Base-by-base conservation (phyloP, 225 moss, liverwort and hornwort species). In the Neckera pumila region DNA sequence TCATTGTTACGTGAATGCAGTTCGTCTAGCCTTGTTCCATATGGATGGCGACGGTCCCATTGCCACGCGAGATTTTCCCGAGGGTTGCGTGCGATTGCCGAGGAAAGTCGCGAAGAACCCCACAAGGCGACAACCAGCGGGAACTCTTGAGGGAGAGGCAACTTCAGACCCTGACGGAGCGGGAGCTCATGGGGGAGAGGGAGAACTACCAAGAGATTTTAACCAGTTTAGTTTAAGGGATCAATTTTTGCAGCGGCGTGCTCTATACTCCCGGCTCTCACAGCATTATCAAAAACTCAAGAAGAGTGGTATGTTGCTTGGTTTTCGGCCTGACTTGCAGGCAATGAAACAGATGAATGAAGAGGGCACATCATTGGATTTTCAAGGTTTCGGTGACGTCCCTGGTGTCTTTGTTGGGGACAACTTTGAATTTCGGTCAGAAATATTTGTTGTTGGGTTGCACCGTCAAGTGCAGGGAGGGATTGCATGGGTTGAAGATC, bases 391-490 rank as follows among this genome's bases (percentile, higher is more conserved):
- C 0, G 94, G 93, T 3, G 6, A 12, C 6, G 62, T 89, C 12
- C 94, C 93, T 1, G 93, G 93, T 20, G 27, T 93, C 14, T 1
- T 31, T 12, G 90, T 94, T 2, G 94, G 91, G 1, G 91, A 94
- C 10, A 4, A 6, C 0, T 94, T 90, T 6, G 64, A 72, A 0
- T 94, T 80, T 4, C 20, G 91, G 0, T 16, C 11, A 0, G 94
- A 94, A 17, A 85, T 94, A 9, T 74, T 49, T 0, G 85, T 79
- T 0, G 54, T 93, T 9, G 92, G 90, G 2, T 73, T 94, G 76
- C 94, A 94, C 22, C 73, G 87, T 33, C 58, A 57, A 30, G 70
- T 72, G n/a, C 93, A 94, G 56, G 83, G 87, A 34, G 92, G 92
- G 16, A 93, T 92, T 49, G 81, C 74, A 3, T 90, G 59, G 81